A percentile compares a stretch with the other conserved stretches of the same genome.
Conservation (phyloP, 495 filamentous ascomycete species). For the Stereocaulon alpinum region DNA sequence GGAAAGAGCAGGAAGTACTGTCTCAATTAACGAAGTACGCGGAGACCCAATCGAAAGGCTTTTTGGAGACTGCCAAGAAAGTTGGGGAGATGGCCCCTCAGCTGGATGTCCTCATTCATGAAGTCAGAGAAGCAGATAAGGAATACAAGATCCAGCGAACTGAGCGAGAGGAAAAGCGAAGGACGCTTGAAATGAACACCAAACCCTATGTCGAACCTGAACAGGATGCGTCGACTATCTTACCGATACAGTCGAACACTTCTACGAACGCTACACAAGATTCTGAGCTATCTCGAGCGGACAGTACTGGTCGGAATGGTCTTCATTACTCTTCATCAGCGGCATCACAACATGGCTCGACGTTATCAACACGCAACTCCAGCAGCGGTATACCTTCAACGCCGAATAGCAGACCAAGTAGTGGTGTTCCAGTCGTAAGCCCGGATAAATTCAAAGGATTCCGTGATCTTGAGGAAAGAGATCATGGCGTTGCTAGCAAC, state of each 20-base stretch:
- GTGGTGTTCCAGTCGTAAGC: slow-evolving; percentile 33
- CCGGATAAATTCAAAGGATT: slow-evolving; percentile 75
- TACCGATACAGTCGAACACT: slow-evolving; percentile 18
- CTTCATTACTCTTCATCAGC: slow-evolving; percentile 32
- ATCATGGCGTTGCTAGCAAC: slow-evolving; percentile 33
- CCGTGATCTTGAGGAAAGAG: slow-evolving; percentile 78
- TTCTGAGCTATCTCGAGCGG: slow-evolving; percentile 55
- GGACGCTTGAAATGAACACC: slow-evolving; percentile 79
- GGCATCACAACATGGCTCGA: slow-evolving; percentile 36
- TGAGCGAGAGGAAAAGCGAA: slow-evolving; percentile 86
- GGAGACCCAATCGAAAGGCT: slow-evolving; percentile 76
- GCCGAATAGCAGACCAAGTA: slow-evolving; percentile 28
- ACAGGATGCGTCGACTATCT: slow-evolving; percentile 24
- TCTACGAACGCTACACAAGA: slow-evolving; percentile 38
- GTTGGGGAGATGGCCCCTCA: slow-evolving; percentile 83
- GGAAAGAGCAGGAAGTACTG: slow-evolving; percentile 94
- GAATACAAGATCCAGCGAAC: slow-evolving; percentile 89
- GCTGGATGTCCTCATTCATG: slow-evolving; percentile 78
- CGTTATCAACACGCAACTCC: slow-evolving; percentile 22
- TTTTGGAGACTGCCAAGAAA: slow-evolving; percentile 71
- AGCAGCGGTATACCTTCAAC: slow-evolving; percentile 24
- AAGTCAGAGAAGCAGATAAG: slow-evolving; percentile 86
- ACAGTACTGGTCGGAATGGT: slow-evolving; percentile 56
- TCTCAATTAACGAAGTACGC: slow-evolving; percentile 94
- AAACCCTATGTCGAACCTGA: slow-evolving; percentile 74